Conservation (phyloP, 176 grass and related monocot genomes). For the Bromus sterilis region DNA sequence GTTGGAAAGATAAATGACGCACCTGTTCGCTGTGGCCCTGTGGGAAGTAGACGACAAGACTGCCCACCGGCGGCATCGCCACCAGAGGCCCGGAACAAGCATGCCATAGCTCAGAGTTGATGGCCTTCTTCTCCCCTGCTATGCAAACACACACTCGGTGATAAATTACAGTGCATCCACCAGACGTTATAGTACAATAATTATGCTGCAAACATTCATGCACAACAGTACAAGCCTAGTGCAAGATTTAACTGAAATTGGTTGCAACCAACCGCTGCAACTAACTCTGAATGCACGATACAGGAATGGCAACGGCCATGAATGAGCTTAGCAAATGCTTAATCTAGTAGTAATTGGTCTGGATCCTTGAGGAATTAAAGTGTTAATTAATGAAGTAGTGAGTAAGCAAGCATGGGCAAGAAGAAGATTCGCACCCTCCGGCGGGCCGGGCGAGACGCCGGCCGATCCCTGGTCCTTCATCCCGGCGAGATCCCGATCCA, state of each 20-base stretch:
- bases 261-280: background rate
- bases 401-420: background rate
- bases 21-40: constrained; percentile 99
- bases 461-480: constrained; percentile 53
- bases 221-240: background rate
- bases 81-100: constrained; percentile 91
- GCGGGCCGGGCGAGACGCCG: constrained; percentile 30
- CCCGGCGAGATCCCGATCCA: constrained; percentile 37
- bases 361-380: background rate
- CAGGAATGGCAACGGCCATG: background rate
- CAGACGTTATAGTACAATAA: background rate
- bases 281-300: background rate
- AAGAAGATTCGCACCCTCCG: constrained; percentile 30
- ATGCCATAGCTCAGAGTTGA: constrained; percentile 96
- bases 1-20: background rate
- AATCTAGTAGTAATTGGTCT: background rate
- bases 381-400: background rate
- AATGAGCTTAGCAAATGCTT: background rate
- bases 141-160: background rate
- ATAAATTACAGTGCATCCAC: background rate
- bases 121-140: constrained; percentile 84
- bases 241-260: background rate
- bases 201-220: background rate
- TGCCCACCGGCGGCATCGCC: constrained; percentile 73
- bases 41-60: constrained; percentile 92